Conservation (phyloP, 2,329 filamentous ascomycete species). For the Pyricularia sp. region DNA sequence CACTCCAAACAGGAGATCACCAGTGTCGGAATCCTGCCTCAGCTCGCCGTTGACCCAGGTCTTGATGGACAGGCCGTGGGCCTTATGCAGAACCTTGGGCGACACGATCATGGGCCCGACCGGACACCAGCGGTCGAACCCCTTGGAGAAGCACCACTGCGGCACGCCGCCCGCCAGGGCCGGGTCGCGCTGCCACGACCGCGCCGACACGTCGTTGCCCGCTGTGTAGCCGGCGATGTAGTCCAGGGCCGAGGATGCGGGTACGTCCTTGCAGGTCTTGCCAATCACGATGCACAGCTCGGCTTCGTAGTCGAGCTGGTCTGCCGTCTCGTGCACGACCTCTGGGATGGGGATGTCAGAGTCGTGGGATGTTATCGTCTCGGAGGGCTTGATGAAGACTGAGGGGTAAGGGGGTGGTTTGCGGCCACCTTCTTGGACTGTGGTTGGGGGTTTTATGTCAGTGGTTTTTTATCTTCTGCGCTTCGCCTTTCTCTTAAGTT, state of each 20-base stretch:
- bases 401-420: slow-evolving; percentile 34
- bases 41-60: slow-evolving; percentile 5
- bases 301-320: slow-evolving; percentile 29
- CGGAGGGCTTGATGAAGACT: slow-evolving; percentile 37
- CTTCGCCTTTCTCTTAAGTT: neutral
- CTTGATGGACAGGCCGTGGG: slow-evolving; percentile 18
- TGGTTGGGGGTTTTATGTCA: neutral
- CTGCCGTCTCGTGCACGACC: slow-evolving; percentile 27
- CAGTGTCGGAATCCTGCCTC: slow-evolving; percentile 4
- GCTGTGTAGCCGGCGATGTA: slow-evolving; percentile 33
- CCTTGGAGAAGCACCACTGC: slow-evolving; percentile 47
- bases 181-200: slow-evolving; percentile 39
- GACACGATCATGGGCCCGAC: slow-evolving; percentile 39
- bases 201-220: slow-evolving; percentile 49
- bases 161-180: slow-evolving; percentile 11
- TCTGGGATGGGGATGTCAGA: slow-evolving; percentile 30
- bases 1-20: slow-evolving; percentile 39
- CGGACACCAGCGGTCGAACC: slow-evolving; percentile 43
- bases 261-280: slow-evolving; percentile 36
- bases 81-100: slow-evolving; percentile 25
- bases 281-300: slow-evolving; percentile 40
- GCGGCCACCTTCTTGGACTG: slow-evolving; percentile 38
- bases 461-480: neutral
- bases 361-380: slow-evolving; percentile 21
- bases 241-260: slow-evolving; percentile 26